Evolutionary conservation across 2,329 filamentous ascomycete genomes (phyloP).

Genomic region (Trichoderma guizhouense): DNA sequence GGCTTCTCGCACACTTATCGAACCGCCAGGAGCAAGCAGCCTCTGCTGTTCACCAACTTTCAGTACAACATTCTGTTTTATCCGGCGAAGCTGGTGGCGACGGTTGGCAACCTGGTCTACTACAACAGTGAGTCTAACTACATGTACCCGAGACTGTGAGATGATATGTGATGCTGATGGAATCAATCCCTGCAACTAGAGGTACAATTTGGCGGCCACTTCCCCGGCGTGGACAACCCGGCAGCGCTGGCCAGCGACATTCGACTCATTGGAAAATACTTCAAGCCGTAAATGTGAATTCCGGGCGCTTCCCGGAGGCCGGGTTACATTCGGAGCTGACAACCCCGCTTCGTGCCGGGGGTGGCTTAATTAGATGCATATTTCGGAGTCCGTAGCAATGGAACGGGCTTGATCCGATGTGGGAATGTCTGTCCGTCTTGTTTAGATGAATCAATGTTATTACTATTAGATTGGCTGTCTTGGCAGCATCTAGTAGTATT

Average conservation of each 20-base stretch:
- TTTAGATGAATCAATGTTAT: neutral
- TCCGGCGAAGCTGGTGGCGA: conserved; percentile 17
- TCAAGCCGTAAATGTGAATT: neutral
- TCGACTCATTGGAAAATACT: neutral
- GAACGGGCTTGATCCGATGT: neutral
- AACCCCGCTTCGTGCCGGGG: neutral
- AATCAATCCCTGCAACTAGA: neutral
- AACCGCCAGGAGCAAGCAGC: conserved; percentile 19
- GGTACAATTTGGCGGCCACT: neutral
- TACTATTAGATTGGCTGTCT: neutral
- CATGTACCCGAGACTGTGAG: no score
- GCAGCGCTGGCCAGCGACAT: neutral
- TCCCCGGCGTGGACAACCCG: neutral
- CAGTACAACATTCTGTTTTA: conserved; percentile 24
- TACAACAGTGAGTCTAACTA: conserved; percentile 14
- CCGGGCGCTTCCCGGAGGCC: neutral
- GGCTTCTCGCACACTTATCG: conserved; percentile 18
- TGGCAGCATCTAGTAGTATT: neutral
- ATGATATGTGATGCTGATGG: neutral
- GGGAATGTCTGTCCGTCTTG: neutral
- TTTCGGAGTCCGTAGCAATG: neutral
- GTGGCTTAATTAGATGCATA: neutral
- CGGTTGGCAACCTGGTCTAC: conserved; percentile 23
- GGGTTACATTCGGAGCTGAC: neutral
- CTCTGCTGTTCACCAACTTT: conserved; percentile 21